A percentile compares a stretch with the other conserved stretches of the same genome.
phyloP scores from a whole-genome alignment of 257 asterid species.

The Penstemon davidsonii region DNA sequence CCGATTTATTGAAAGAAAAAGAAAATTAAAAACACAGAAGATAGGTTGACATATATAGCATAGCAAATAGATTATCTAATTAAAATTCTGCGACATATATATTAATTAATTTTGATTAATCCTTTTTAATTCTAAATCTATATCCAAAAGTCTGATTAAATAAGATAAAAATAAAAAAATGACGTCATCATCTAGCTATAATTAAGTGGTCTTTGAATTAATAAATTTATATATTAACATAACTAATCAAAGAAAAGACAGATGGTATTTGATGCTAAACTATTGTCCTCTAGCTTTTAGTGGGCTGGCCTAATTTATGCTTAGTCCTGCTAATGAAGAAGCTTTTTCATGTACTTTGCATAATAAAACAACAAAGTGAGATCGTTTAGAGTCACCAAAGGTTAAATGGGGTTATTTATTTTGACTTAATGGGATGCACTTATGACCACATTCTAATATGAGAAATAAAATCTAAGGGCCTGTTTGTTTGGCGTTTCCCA shows the following conservation, averaged over 20 bases:
- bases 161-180: background rate
- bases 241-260: constrained; percentile 30
- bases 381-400: constrained; percentile 3
- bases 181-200: constrained; percentile 10
- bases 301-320: constrained; percentile 62
- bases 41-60: no score
- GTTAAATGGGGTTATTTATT: background rate
- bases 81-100: background rate
- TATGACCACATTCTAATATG: background rate
- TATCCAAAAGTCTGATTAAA: background rate
- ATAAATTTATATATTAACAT: background rate
- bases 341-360: constrained; percentile 34
- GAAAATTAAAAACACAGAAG: no score
- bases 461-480: background rate
- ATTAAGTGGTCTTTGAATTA: background rate
- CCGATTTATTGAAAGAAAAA: no score
- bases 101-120: constrained; percentile 18
- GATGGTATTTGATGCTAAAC: constrained; percentile 31
- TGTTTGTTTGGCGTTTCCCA: no score
- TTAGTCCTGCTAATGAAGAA: constrained; percentile 37
- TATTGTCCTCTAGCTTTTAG: constrained; percentile 41
- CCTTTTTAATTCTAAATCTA: background rate
- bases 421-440: background rate
- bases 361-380: constrained; percentile 11
- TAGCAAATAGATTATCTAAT: no score